Percentiles rank a stretch among this genome's conserved stretches.
Conservation (phyloP, 306 rosid species). For the Crotalaria pallida region DNA sequence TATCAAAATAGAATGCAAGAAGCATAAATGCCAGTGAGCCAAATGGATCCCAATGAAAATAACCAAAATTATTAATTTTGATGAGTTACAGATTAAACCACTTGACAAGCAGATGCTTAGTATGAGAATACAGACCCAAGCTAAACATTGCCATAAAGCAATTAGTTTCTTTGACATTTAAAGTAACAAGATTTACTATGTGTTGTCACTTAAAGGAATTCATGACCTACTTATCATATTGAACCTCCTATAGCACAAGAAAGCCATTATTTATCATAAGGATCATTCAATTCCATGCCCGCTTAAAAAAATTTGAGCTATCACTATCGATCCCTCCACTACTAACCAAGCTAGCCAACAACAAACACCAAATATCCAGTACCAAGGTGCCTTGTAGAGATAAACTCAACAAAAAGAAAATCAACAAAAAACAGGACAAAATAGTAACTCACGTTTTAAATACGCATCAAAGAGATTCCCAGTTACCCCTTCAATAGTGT, state of each 20-base stretch:
- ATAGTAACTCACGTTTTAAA: slow-evolving; percentile 68
- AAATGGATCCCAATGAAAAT: not conserved
- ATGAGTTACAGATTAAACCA: not conserved
- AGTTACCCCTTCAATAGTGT: slow-evolving; percentile 89
- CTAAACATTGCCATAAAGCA: not conserved
- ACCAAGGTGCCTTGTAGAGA: not conserved
- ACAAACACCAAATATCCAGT: not conserved
- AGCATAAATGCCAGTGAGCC: not conserved
- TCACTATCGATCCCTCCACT: no score
- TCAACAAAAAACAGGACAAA: not conserved
- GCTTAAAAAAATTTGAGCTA: not conserved
- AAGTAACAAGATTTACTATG: not conserved
- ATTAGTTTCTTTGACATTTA: not conserved
- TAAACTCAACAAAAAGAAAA: not conserved
- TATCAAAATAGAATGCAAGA: not conserved
- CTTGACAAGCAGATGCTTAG: not conserved
- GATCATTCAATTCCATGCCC: not conserved
- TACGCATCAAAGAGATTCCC: slow-evolving; percentile 85
- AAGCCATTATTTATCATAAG: not conserved
- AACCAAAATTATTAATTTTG: not conserved
- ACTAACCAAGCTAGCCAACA: not conserved
- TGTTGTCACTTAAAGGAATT: not conserved
- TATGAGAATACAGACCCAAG: not conserved
- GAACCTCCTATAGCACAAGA: not conserved
- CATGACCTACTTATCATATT: not conserved